Evolutionary conservation across 2,329 filamentous ascomycete genomes (phyloP).

Genomic region (Incumbomyces delicatus): DNA sequence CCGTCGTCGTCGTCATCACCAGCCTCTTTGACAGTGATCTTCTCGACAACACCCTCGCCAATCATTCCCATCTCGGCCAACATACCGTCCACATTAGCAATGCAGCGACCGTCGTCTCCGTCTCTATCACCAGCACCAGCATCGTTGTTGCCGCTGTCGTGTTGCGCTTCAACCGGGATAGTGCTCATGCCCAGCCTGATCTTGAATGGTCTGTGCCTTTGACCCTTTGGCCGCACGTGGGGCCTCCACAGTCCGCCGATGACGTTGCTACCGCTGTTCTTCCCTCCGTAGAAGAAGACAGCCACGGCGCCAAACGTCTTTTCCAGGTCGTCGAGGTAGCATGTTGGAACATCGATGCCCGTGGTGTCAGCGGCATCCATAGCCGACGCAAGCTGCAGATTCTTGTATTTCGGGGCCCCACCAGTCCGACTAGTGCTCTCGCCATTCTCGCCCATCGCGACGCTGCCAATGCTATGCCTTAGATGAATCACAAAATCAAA

Average conservation of each 20-base stretch:
- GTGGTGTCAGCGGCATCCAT: slow-evolving; percentile 35
- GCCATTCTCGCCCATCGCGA: too few species aligned
- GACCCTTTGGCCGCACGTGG: slow-evolving; percentile 37
- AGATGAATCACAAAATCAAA: slow-evolving; percentile 82
- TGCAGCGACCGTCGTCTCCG: slow-evolving; percentile 35
- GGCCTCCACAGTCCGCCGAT: slow-evolving; percentile 61
- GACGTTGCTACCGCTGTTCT: slow-evolving; percentile 39
- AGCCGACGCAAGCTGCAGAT: slow-evolving; percentile 49
- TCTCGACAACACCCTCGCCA: slow-evolving; percentile 18
- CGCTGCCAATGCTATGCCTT: slow-evolving; percentile 36
- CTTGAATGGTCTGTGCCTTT: slow-evolving; percentile 44
- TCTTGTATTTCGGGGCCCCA: slow-evolving; percentile 81
- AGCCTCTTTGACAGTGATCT: slow-evolving; percentile 13
- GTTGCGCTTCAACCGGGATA: slow-evolving; percentile 36
- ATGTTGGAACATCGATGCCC: slow-evolving; percentile 50
- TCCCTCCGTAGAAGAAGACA: slow-evolving; percentile 67
- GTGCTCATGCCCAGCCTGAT: slow-evolving; percentile 61
- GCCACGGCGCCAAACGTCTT: slow-evolving; percentile 57
- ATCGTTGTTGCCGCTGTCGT: too few species aligned
- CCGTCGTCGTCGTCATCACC: too few species aligned
- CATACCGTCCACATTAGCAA: slow-evolving; percentile 58
- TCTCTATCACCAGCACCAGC: slow-evolving; percentile 2
- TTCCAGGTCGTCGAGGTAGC: slow-evolving; percentile 59
- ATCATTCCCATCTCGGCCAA: slow-evolving; percentile 63
- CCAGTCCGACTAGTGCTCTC: too few species aligned